These are phyloP conservation scores for Trichosporon sp. DNA, from an alignment of 1,284 basidiomycete species.

Conservation along the genomic window DNA sequence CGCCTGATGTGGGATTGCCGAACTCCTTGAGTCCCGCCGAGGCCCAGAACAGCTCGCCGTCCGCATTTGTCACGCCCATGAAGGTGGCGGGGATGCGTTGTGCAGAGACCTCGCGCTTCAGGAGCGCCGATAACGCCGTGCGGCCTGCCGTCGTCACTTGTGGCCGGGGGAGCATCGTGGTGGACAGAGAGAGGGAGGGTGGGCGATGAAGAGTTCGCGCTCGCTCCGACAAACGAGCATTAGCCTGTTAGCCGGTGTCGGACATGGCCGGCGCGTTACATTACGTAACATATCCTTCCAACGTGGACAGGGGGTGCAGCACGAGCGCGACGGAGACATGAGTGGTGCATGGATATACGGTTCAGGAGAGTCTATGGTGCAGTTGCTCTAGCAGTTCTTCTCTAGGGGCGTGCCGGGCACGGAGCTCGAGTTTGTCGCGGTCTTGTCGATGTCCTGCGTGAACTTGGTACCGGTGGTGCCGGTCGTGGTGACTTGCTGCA, in stretches of 20 bases:
- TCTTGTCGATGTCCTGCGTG: not conserved
- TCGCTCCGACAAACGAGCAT: not conserved
- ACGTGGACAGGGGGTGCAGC: not conserved
- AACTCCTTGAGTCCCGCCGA: slow-evolving; percentile 15
- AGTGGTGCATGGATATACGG: not conserved
- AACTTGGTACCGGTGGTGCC: not conserved
- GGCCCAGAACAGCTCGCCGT: slow-evolving; percentile 16
- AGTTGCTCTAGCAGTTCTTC: not conserved
- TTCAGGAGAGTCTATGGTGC: not conserved
- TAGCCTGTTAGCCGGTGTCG: not conserved
- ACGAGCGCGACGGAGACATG: not conserved
- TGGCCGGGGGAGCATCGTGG: slow-evolving; percentile 4
- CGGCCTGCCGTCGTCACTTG: slow-evolving; percentile 3
- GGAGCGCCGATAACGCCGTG: slow-evolving; percentile 12
- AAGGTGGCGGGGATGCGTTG: slow-evolving; percentile 13
- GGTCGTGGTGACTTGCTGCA: not conserved
- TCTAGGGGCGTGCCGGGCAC: not conserved
- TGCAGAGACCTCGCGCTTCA: slow-evolving; percentile 9
- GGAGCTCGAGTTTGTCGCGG: not conserved
- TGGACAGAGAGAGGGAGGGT: not conserved
- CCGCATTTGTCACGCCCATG: slow-evolving; percentile 18
- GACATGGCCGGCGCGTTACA: not conserved
- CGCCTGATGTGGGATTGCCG: slow-evolving; percentile 10
- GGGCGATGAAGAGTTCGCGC: not conserved
- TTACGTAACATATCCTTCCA: not conserved